Conservation (phyloP, 2,329 filamentous ascomycete genomes). For the Neonectria ditissima region DNA sequence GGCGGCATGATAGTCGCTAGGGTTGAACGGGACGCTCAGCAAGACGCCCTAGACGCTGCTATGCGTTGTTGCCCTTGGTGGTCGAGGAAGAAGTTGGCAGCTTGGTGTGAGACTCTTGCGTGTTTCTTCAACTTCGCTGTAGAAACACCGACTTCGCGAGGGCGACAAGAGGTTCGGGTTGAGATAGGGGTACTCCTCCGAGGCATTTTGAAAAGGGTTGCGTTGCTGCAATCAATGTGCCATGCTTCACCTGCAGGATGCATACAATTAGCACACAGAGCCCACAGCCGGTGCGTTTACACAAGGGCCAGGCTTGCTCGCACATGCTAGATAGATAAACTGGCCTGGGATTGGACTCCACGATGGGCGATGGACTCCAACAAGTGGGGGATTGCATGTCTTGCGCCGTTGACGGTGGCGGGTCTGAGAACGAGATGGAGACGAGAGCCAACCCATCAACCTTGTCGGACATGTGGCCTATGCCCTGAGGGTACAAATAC, state of each 20-base stretch:
- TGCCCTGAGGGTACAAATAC: background rate
- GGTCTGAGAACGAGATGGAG: background rate
- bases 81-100: background rate
- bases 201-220: slow-evolving; percentile 1
- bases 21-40: slow-evolving; percentile 4
- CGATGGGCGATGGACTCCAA: slow-evolving; percentile 4
- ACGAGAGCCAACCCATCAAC: background rate
- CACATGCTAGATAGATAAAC: slow-evolving; percentile 15
- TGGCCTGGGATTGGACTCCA: slow-evolving; percentile 7
- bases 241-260: background rate
- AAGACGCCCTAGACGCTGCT: background rate
- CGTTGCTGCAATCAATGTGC: background rate
- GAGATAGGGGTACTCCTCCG: background rate
- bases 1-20: background rate
- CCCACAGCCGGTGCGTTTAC: background rate
- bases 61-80: background rate
- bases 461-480: slow-evolving; percentile 3
- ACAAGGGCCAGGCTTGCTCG: slow-evolving; percentile 6
- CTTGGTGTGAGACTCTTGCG: background rate
- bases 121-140: background rate
- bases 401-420: background rate
- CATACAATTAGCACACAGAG: background rate
- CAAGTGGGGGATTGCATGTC: background rate
- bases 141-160: background rate
- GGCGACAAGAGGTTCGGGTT: background rate